A percentile compares a stretch with the other conserved stretches of the same genome.
Conservation (phyloP, 768 basidiomycete species). For the Termitomyces sp. region DNA sequence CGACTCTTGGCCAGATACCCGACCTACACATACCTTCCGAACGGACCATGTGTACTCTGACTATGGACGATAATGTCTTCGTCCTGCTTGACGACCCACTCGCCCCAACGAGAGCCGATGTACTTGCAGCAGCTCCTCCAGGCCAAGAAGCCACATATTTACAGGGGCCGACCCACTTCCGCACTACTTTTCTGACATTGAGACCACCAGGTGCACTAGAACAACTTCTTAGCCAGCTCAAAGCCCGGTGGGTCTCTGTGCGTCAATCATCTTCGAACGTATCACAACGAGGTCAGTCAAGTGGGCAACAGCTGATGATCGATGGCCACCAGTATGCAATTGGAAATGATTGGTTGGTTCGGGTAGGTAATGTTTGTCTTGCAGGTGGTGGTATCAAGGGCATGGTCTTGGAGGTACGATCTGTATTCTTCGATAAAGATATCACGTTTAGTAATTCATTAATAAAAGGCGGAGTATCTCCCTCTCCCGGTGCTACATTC, state of each 20-base stretch:
- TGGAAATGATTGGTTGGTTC: conserved; percentile 78
- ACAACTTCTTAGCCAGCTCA: conserved; percentile 68
- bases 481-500: conserved; percentile 69
- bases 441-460: not conserved
- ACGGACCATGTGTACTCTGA: conserved; percentile 70
- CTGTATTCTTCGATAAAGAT: not conserved
- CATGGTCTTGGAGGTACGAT: conserved; percentile 75
- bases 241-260: conserved; percentile 73
- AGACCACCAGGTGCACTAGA: conserved; percentile 73
- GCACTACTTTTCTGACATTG: conserved; percentile 74
- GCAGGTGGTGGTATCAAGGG: conserved; percentile 75
- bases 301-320: conserved; percentile 62
- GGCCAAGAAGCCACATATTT: conserved; percentile 39
- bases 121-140: conserved; percentile 41
- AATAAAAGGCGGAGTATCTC: conserved; percentile 74
- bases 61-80: conserved; percentile 79
- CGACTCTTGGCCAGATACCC: conserved; percentile 56
- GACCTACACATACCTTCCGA: conserved; percentile 52
- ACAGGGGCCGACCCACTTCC: conserved; percentile 61
- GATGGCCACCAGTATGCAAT: conserved; percentile 75
- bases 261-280: conserved; percentile 41
- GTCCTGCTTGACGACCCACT: conserved; percentile 74
- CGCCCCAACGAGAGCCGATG: conserved; percentile 65
- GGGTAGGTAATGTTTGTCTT: conserved; percentile 73
- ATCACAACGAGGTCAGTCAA: conserved; percentile 42